Evolutionary conservation across 306 rosid genomes (phyloP), one percentile per base, ranked within the genome.

Genomic region (Cyamopsis tetragonoloba): DNA sequence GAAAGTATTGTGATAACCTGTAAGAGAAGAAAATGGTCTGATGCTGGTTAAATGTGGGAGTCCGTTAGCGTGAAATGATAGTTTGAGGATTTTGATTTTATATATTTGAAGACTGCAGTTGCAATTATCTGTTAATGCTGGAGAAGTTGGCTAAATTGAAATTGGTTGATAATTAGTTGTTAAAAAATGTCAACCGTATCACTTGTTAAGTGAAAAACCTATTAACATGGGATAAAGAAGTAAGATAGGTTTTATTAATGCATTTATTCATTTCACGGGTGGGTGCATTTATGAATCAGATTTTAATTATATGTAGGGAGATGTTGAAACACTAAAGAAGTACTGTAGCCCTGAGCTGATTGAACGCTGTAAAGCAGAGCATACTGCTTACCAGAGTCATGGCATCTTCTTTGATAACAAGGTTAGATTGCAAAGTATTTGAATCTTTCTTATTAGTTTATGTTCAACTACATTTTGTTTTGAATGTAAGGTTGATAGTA

Each of bases 311-410:
- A 22, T 79, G 14, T 66, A 89, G 98, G 98, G 88, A 60, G 96
- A 88, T 70, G 70, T 76, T 55, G 93, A 86, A 85, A 83, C 87
- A 35, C 78, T 89, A 73, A 89, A 81, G 76, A 87, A 92, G 80
- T 89, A 81, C 66, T 89, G 96, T 68, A 71, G 86, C 69, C 76
- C 76, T 60, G 96, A 87, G 86, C 85, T 93, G 76, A 78, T 93
- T 47, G 96, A 89, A 74, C 89, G 96, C 68, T 93, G 96, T 77
- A 88, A 88, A 77, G 98, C 97, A 3, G 98, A 93, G 86, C 89
- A 79, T 69, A 59, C 4, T 47, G 97, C 87, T 46, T 93, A 76
- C 64, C 77, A 68, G 77, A 74, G 87, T 76, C 86, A 83, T 74
- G 97, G 85, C 24, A 83, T 93, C 75, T 89, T 93, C 76, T 89